A percentile compares a stretch with the other conserved stretches of the same genome.
Conservation (phyloP, 1,139 yeast genomes). For the Sugiyamaella novakii region DNA sequence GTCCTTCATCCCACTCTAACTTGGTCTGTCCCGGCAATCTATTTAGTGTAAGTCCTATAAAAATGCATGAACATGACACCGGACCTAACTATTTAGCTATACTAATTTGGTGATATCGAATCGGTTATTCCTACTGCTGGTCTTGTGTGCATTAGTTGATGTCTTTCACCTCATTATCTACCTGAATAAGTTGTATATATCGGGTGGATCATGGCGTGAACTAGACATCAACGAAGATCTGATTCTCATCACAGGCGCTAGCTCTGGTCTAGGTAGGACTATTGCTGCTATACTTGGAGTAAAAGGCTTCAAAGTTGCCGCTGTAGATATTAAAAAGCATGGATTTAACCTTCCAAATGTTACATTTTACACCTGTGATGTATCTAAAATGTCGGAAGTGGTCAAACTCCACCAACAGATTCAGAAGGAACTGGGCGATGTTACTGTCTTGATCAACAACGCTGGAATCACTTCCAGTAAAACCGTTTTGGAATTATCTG, state of each 20-base stretch:
- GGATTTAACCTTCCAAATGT: slow-evolving; percentile 37
- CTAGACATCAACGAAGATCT: slow-evolving; percentile 33
- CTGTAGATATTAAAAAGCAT: slow-evolving; percentile 53
- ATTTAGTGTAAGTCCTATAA: slow-evolving; percentile 21
- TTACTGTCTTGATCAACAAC: slow-evolving; percentile 66
- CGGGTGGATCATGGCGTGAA: slow-evolving; percentile 27
- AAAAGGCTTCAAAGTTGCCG: slow-evolving; percentile 46
- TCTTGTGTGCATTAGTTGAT: slow-evolving; percentile 23
- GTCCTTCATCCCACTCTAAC: slow-evolving; percentile 29
- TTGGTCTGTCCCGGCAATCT: slow-evolving; percentile 28
- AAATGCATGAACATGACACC: too few species aligned
- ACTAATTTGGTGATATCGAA: slow-evolving; percentile 7
- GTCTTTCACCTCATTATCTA: slow-evolving; percentile 20
- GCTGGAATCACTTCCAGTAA: slow-evolving; percentile 68
- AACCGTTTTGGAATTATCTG: slow-evolving; percentile 46
- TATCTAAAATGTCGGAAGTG: slow-evolving; percentile 47
- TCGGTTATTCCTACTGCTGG: not conserved
- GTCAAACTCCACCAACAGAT: slow-evolving; percentile 41
- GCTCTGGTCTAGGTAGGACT: slow-evolving; percentile 59
- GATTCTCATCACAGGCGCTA: slow-evolving; percentile 67
- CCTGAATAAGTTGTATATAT: slow-evolving; percentile 24
- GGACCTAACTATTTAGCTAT: slow-evolving; percentile 6
- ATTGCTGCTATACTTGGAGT: slow-evolving; percentile 45
- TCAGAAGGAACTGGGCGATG: slow-evolving; percentile 37
- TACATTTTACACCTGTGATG: slow-evolving; percentile 52